Evolutionary conservation across 2,329 filamentous ascomycete genomes (phyloP), one percentile per base, ranked within the genome.

Genomic region (Nemania sp.): DNA sequence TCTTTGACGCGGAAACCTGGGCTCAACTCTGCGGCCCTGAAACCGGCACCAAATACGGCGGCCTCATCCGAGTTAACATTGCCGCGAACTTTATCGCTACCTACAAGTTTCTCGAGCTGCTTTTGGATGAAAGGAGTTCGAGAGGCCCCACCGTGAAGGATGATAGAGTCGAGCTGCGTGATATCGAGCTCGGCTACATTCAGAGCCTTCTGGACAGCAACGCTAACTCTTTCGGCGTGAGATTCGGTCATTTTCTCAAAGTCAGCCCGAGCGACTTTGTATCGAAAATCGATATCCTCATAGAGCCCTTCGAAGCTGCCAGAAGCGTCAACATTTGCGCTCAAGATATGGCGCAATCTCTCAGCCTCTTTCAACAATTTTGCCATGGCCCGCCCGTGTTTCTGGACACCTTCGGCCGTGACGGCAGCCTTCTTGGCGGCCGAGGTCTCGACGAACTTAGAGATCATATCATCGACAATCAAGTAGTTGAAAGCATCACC

Each of bases 31-130:
- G 95, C 95, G 52, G 91, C 95, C 73, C 93, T 91, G 83, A 99
- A 98, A 29, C 90, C 93, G 57, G 95, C 94, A 69, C 95, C 95
- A 75, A 98, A 96, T 10, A 96, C 95, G 52, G 95, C 95, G 21
- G 95, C 90, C 78, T 99, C 95, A 71, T 99, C 95, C 11, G 94
- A 90, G 78, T 99, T 99, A 73, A 99, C 95, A 70, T 96, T 99
- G 72, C 89, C 90, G 66, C 92, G 89, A 61, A 99, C 82, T 80
- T 96, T 97, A 53, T 90, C 87, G 7, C 87, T 77, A 39, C 91
- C 90, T 52, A 88, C 84, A 45, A 90, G 77, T 63, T 87, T 85
- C 77, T 97, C 92, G 15, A 99, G 86, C 69, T 90, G 84, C 77
- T 89, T 94, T 75, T 98, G 94, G 11, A 99, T 91, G 70, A 98